Evolutionary conservation across 768 basidiomycete genomes (phyloP), one percentile per base, ranked within the genome.

Genomic region (Boletus fagicola): DNA sequence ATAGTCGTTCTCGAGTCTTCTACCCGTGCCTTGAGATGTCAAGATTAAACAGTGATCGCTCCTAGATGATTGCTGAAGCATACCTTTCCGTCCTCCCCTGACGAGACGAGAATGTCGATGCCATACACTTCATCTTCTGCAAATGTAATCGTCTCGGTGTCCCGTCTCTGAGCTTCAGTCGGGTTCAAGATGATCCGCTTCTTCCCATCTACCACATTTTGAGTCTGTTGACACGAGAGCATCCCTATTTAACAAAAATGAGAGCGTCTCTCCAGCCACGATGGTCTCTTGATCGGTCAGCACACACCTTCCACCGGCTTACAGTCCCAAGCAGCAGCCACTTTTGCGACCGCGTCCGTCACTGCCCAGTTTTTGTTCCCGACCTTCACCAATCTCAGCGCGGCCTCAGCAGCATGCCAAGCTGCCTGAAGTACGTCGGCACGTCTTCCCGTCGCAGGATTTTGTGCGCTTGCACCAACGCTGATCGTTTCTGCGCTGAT

Each of bases 311-410:
- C 97, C 38, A 99, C 93, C 42, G 94, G 91, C 70, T 93, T 92
- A 80, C 94, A 94, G 63, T 83, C 83, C 81, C 86, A 92, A 31
- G 82, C 78, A 16, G 84, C 77, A 16, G 88, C 82, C 36, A 87
- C 81, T 69, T 87, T 87, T 54, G 77, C 77, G 45, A 98, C 89
- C 45, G 84, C 84, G 30, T 98, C 93, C 24, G 96, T 98, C 53
- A 98, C 87, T 45, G 83, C 82, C 89, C 92, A 98, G 78, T 98
- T 98, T 77, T 92, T 95, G 76, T 88, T 90, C 35, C 94, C 95
- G 47, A 87, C 89, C 73, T 94, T 94, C 70, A 97, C 79, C 53
- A 88, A 80, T 59, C 97, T 86, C 88, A 94, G 86, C 40, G 94
- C 96, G 49, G 86, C 81, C 77, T 98, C 94, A 4, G 94, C 90